Evolutionary conservation across 257 asterid species (phyloP).

Genomic region (Voacanga thouarsii): DNA sequence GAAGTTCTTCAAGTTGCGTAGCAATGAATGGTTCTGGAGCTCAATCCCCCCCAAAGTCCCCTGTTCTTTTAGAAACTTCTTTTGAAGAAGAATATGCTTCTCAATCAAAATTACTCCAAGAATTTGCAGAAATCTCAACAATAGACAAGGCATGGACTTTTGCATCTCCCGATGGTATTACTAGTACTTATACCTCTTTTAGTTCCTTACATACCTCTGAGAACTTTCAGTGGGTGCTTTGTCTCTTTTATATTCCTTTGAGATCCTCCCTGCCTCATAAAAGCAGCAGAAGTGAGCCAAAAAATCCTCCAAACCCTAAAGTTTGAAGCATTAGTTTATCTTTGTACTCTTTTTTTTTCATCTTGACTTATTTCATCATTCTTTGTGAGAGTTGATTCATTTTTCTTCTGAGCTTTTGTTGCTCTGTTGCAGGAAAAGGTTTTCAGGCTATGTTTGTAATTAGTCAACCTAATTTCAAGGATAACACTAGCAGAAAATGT

Average conservation of each 20-base stretch:
- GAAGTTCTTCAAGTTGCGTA: constrained; percentile 5
- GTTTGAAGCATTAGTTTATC: neutral
- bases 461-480: constrained; percentile 73
- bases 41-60: constrained; percentile 26
- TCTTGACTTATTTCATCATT: neutral
- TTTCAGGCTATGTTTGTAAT: constrained; percentile 67
- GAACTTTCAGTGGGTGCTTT: neutral
- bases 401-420: neutral
- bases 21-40: constrained; percentile 41
- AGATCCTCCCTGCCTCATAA: neutral
- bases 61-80: constrained; percentile 36
- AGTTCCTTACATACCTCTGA: neutral
- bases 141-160: constrained; percentile 88
- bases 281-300: neutral
- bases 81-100: constrained; percentile 54
- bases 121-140: constrained; percentile 58
- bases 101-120: constrained; percentile 55
- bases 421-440: constrained; percentile 44
- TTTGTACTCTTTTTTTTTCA: neutral
- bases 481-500: constrained; percentile 67
- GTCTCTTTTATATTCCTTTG: neutral
- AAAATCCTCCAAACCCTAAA: neutral
- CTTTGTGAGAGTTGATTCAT: neutral
- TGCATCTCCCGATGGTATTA: constrained; percentile 48
- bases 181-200: constrained; percentile 4